phyloP scores from a whole-genome alignment of 495 filamentous ascomycete genomes.

The Podospora australis region DNA sequence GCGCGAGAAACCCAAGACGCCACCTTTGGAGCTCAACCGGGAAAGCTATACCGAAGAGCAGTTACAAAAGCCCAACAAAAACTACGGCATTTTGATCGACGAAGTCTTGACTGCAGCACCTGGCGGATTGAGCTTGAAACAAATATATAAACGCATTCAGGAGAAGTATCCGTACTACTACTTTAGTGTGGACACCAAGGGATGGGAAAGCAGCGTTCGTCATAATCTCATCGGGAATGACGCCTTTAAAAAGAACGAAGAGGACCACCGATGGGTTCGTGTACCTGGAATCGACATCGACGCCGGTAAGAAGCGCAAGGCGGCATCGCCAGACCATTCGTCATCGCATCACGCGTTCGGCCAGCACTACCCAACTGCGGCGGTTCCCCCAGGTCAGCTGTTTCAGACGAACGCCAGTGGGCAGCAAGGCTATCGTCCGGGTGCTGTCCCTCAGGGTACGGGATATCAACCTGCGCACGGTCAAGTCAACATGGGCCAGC shows the following conservation, averaged over 20 bases:
- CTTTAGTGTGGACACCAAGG: conserved; percentile 70
- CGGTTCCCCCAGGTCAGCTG: conserved; percentile 23
- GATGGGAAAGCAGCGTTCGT: conserved; percentile 95
- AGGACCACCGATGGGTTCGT: conserved; percentile 42
- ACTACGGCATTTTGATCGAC: conserved; percentile 87
- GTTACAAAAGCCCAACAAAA: conserved; percentile 73
- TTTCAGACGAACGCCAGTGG: conserved; percentile 20
- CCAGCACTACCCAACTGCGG: conserved; percentile 19
- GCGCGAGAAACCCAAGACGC: conserved; percentile 55
- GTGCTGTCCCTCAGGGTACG: conserved; percentile 21
- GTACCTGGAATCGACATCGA: conserved; percentile 46
- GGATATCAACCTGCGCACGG: conserved; percentile 11
- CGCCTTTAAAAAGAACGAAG: conserved; percentile 78
- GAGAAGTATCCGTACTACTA: conserved; percentile 86
- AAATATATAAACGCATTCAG: conserved; percentile 88
- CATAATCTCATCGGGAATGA: conserved; percentile 89
- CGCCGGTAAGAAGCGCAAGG: conserved; percentile 47
- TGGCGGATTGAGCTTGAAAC: conserved; percentile 73
- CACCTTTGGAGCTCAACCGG: conserved; percentile 55
- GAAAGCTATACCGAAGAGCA: conserved; percentile 78
- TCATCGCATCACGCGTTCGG: conserved; percentile 19
- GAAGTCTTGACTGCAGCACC: conserved; percentile 74
- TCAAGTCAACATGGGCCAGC: conserved; percentile 26
- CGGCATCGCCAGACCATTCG: conserved; percentile 38
- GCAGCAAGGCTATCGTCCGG: conserved; percentile 21